Percentiles rank a stretch among this genome's conserved stretches.
Conservation (phyloP, 2,329 filamentous ascomycete genomes). For the Mycosphaerella sp. region DNA sequence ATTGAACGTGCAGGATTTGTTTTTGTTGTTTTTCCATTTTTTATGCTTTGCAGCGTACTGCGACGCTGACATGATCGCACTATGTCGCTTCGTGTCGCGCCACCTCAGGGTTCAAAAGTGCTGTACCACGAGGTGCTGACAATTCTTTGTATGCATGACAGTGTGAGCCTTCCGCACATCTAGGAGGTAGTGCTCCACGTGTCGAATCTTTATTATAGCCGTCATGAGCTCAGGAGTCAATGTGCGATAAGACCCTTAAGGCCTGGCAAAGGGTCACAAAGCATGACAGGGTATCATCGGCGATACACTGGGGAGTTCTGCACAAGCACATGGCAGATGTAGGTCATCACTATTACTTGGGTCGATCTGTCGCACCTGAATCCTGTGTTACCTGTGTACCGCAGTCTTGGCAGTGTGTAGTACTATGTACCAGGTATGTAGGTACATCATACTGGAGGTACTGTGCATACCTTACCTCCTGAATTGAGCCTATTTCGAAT, state of each 20-base stretch:
- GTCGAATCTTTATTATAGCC: background rate
- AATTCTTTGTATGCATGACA: background rate
- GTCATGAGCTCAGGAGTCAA: too few species aligned
- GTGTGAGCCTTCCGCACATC: background rate
- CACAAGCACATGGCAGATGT: background rate
- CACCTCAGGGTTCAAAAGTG: background rate
- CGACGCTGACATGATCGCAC: background rate
- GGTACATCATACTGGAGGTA: too few species aligned
- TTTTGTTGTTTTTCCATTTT: too few species aligned
- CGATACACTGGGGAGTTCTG: background rate
- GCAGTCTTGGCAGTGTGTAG: background rate
- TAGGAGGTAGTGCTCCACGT: background rate
- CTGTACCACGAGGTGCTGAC: background rate
- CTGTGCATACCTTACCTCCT: too few species aligned
- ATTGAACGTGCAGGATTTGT: background rate
- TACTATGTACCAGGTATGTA: too few species aligned
- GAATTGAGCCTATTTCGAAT: background rate
- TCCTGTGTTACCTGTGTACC: background rate
- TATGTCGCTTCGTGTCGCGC: background rate
- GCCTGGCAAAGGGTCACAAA: background rate
- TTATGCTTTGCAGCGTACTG: background rate
- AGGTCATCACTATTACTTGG: background rate
- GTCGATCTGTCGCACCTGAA: background rate
- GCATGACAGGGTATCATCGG: background rate
- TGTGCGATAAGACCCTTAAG: too few species aligned